phyloP scores from a whole-genome alignment of 169 alveolate species.

The Cryptosporidium meleagridis region DNA sequence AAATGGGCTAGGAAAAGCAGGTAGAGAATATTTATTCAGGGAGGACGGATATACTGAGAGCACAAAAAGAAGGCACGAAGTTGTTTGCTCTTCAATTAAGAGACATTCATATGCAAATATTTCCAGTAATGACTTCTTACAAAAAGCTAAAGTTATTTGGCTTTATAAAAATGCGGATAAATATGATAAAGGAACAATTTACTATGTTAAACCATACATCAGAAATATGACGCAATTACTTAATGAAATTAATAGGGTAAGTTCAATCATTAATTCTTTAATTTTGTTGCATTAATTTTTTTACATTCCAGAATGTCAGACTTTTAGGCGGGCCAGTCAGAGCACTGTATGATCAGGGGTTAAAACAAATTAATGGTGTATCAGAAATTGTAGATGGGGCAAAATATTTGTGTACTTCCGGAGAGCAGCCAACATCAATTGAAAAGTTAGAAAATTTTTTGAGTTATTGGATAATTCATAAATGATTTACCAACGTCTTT shows the following conservation, averaged over 20 bases:
- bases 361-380: constrained; percentile 79
- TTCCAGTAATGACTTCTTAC: constrained; percentile 80
- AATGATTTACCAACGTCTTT: background rate
- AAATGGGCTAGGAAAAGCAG: constrained; percentile 87
- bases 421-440: constrained; percentile 89
- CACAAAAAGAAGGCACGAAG: constrained; percentile 82
- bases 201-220: constrained; percentile 85
- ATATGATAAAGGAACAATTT: constrained; percentile 87
- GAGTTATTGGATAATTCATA: constrained; percentile 84
- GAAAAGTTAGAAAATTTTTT: constrained; percentile 84
- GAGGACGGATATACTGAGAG: constrained; percentile 85
- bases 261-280: constrained; percentile 18
- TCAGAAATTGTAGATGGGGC: constrained; percentile 90
- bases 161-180: constrained; percentile 91
- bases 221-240: constrained; percentile 82
- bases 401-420: constrained; percentile 79
- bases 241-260: constrained; percentile 84
- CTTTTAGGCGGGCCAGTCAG: constrained; percentile 91
- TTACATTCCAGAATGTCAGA: constrained; percentile 43
- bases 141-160: constrained; percentile 88
- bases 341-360: constrained; percentile 87
- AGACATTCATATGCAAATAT: constrained; percentile 44
- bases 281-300: background rate
- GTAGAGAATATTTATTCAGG: constrained; percentile 82
- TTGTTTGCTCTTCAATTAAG: constrained; percentile 81